Evolutionary conservation across 2,329 filamentous ascomycete species (phyloP).

Genomic region (Beauveria sp.): DNA sequence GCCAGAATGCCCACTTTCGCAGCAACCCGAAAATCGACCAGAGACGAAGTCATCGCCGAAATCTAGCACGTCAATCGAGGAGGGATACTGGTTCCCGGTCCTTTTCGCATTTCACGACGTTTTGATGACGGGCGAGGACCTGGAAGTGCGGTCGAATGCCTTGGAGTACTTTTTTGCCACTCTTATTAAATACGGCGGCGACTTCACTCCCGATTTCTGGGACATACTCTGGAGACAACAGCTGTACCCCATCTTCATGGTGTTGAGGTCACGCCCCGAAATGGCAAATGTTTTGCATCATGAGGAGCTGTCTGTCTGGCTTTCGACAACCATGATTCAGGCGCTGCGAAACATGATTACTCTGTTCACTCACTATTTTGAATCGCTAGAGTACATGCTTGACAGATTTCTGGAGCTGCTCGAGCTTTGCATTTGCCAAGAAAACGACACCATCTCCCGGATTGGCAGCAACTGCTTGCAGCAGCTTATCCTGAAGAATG

Average conservation of each 20-base stretch:
- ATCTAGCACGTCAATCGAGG: slow-evolving; percentile 80
- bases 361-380: slow-evolving; percentile 97
- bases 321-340: slow-evolving; percentile 99
- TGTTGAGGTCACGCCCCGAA: slow-evolving; percentile 89
- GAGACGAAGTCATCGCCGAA: slow-evolving; percentile 36
- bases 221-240: slow-evolving; percentile 96
- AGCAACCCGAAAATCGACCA: slow-evolving; percentile 40
- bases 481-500: slow-evolving; percentile 92
- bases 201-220: slow-evolving; percentile 94
- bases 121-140: slow-evolving; percentile 96
- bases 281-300: slow-evolving; percentile 94
- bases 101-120: slow-evolving; percentile 98
- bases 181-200: slow-evolving; percentile 79
- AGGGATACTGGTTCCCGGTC: slow-evolving; percentile 98
- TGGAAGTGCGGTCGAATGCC: slow-evolving; percentile 86
- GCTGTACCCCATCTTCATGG: slow-evolving; percentile 97
- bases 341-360: slow-evolving; percentile 97
- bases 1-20: slow-evolving; percentile 85
- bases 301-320: slow-evolving; percentile 95
- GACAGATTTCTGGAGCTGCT: slow-evolving; percentile 93
- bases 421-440: slow-evolving; percentile 94
- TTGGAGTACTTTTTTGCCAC: slow-evolving; percentile 96
- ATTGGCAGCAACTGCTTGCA: slow-evolving; percentile 98
- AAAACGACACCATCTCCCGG: slow-evolving; percentile 95
- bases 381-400: slow-evolving; percentile 93